Base-by-base conservation (phyloP, 805 yeast genomes). In the Diddensiella transvaalensis region DNA sequence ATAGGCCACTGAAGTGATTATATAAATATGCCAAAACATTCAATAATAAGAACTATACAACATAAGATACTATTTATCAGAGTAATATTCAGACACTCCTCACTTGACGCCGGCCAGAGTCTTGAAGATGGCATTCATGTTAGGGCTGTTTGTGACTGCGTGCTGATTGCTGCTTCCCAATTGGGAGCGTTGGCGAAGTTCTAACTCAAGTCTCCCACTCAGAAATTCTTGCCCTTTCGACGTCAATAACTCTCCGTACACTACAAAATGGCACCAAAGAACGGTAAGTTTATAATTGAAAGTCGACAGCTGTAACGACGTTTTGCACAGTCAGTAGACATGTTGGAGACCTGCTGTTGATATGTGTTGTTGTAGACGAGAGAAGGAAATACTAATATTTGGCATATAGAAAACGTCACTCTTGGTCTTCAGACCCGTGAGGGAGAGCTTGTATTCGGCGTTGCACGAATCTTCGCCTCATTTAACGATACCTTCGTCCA, bases 401-500 rank as follows among this genome's bases (percentile, higher is more conserved):
- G 6, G 21, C n/a, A n/a, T 36, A 22, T 37, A 65, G 70, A 69
- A 62, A 70, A 70, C 77, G 70, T 70, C 58, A 64, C 72, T 56
- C 71, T 83, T 73, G 88, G 88, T 71, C 87, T 86, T 71, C 91
- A 85, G 78, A 83, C 88, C 77, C 88, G 90, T 77, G 96, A 87
- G 76, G 89, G 93, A 71, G 87, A 95, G 82, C 96, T 88, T 80
- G 96, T 90, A 73, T 93, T 93, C 75, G 99, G 99, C 84, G 99
- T 93, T 79, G 99, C 99, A 73, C 95, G 97, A 80, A 93, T 93
- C 84, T 93, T 82, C 73, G 99, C 99, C 71, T 95, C 99, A 62
- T 89, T 90, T 83, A 93, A 93, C 86, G 99, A 93, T 82, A 93
- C 99, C 62, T 93, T 93, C 79, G 99, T 93, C 68, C 99, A 93